Conservation (phyloP, 345 rosid genomes). For the Eucalyptus sp. region DNA sequence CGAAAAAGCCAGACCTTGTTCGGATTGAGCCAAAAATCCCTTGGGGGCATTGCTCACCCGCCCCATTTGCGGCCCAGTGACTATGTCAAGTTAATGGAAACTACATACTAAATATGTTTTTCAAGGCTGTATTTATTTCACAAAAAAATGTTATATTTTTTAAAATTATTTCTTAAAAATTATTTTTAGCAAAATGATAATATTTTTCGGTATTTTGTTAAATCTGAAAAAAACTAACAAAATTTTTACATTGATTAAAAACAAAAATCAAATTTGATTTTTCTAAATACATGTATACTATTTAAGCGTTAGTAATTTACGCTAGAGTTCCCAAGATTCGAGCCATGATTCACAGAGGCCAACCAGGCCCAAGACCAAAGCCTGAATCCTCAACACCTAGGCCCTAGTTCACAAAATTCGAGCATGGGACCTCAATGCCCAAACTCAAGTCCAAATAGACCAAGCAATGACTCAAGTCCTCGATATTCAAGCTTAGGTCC, state of each 20-base stretch:
- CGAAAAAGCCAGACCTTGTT: background rate
- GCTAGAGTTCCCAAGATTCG: background rate
- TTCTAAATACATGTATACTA: background rate
- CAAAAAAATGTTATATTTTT: background rate
- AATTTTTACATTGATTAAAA: accelerated
- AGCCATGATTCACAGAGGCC: background rate
- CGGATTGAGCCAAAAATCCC: background rate
- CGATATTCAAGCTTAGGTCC: background rate
- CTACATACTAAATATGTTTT: background rate
- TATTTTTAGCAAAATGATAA: background rate
- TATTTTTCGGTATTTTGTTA: accelerated
- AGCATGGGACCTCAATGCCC: background rate
- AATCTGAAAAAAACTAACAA: background rate
- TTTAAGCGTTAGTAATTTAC: accelerated
- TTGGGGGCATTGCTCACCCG: background rate
- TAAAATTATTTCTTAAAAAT: background rate
- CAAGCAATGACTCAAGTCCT: background rate
- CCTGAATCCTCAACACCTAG: background rate
- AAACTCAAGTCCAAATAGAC: background rate
- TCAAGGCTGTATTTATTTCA: background rate
- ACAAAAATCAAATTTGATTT: background rate
- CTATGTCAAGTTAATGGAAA: background rate
- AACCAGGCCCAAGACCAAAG: background rate
- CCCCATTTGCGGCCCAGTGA: background rate
- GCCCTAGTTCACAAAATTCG: background rate